Conservation (phyloP, 768 basidiomycete genomes). For the Leucocoprinus birnbaumii region DNA sequence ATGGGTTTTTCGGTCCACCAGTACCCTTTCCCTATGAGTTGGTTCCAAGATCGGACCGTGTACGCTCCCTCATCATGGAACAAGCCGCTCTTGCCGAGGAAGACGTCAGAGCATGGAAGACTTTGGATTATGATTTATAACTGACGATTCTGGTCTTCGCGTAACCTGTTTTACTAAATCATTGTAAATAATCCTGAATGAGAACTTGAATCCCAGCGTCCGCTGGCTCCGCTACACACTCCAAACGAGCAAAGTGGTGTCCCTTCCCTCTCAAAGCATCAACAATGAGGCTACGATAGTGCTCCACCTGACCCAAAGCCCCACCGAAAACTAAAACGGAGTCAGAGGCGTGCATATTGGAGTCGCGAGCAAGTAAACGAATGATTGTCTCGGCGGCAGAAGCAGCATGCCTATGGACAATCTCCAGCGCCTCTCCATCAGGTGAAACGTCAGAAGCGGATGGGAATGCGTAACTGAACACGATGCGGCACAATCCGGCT, state of each 20-base stretch:
- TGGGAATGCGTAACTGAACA: slow-evolving; percentile 20
- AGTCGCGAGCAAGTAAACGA: slow-evolving; percentile 7
- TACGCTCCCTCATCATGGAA: background rate
- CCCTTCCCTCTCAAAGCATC: slow-evolving; percentile 13
- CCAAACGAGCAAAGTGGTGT: slow-evolving; percentile 16
- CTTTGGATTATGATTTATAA: background rate
- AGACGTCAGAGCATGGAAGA: slow-evolving; percentile 5
- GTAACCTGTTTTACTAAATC: background rate
- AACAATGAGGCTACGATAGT: slow-evolving; percentile 15
- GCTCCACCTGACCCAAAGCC: slow-evolving; percentile 18
- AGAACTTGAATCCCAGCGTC: slow-evolving; percentile 6
- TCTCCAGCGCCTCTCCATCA: slow-evolving; percentile 19
- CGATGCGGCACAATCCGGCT: slow-evolving; percentile 19
- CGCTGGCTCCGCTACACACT: slow-evolving; percentile 18
- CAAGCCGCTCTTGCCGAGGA: no score
- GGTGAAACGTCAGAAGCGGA: background rate
- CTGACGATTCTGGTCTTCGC: no score
- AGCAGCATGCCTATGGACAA: slow-evolving; percentile 17
- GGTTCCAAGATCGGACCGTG: background rate
- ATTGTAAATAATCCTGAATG: slow-evolving; percentile 3
- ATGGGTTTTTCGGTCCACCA: background rate
- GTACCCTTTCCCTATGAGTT: slow-evolving; percentile 1
- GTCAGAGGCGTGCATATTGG: slow-evolving; percentile 1
- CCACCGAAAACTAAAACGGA: slow-evolving; percentile 23
- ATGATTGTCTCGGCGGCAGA: slow-evolving; percentile 15